Conservation (phyloP, 139 green algal genomes). For the Auxenochlorella pyrenoidosa region DNA sequence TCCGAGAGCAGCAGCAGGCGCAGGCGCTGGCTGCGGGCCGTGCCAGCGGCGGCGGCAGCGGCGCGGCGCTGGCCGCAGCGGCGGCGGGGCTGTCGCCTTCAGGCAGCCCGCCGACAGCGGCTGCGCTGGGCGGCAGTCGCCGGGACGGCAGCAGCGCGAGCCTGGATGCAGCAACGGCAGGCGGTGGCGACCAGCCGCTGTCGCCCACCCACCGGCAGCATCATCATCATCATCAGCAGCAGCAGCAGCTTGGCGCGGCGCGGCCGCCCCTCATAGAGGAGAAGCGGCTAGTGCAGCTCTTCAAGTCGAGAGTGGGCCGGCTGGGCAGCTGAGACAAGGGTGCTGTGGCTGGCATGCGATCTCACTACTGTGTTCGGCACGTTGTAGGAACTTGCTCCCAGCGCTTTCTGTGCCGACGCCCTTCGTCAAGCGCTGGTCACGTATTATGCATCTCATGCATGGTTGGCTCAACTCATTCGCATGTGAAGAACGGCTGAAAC, state of each 20-base stretch:
- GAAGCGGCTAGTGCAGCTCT: constrained; percentile 29
- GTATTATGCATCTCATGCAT: no score
- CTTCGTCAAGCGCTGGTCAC: no score
- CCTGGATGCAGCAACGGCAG: background rate
- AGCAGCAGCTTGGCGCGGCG: background rate
- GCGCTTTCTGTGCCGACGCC: no score
- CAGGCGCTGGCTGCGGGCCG: background rate
- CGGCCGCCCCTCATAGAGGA: constrained; percentile 19
- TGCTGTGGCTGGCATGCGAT: no score
- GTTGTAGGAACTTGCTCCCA: no score
- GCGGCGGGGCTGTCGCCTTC: background rate
- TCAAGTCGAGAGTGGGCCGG: constrained; percentile 12
- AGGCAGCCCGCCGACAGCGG: background rate
- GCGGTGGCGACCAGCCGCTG: background rate
- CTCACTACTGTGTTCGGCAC: no score
- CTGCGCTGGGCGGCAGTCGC: background rate
- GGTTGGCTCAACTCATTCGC: no score
- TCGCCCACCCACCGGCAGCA: background rate
- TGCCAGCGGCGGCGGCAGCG: background rate
- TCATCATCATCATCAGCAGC: background rate
- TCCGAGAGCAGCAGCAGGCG: constrained; percentile 22
- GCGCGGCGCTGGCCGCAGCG: background rate
- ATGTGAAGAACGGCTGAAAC: no score
- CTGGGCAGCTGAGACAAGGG: background rate
- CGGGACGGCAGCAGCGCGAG: background rate